Evolutionary conservation across 257 asterid species (phyloP), one percentile per base, ranked within the genome.

Genomic region (Solanum virginianum): DNA sequence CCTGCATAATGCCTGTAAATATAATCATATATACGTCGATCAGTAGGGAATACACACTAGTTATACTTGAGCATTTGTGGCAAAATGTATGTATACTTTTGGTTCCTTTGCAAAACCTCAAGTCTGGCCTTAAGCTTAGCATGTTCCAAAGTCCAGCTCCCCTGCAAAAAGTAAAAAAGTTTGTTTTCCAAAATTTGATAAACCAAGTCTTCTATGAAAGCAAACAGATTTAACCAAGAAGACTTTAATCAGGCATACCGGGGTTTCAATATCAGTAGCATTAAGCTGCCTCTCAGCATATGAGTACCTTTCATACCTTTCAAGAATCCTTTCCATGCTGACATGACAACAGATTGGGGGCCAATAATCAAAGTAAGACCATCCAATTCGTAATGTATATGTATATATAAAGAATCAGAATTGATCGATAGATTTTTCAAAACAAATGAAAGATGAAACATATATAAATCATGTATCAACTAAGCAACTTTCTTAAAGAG

Each of bases 241-340:
- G 1, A 65, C 14, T 10, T 53, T 49, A 32, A 29, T 16, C 53
- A 2, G 12, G 87, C 60, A 65, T 87, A 95, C 98, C 90, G 92
- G 92, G 26, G 95, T 89, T 18, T 90, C 91, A 20, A 83, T 86
- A 29, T 92, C 88, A 14, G 91, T 88, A 59, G 90, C 77, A 66
- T 80, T 90, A 59, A 87, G 88, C 86, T 94, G 93, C 89, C 89
- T 92, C 84, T 92, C 98, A 49, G 93, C 89, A 72, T 91, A 89
- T 20, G 98, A 92, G 89, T 92, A 90, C 84, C 95, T 90, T 87
- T 95, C 98, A 80, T 95, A 95, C 70, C 95, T 89, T 88, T 93
- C 97, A 10, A 95, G 94, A 86, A 95, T 94, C 91, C 89, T 93
- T 80, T 95, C 98, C 98, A 94, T 95, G 92, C 98, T 95, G 91